Evolutionary conservation across 345 rosid genomes (phyloP), one percentile per base, ranked within the genome.

Genomic region (Aquilaria malaccensis): DNA sequence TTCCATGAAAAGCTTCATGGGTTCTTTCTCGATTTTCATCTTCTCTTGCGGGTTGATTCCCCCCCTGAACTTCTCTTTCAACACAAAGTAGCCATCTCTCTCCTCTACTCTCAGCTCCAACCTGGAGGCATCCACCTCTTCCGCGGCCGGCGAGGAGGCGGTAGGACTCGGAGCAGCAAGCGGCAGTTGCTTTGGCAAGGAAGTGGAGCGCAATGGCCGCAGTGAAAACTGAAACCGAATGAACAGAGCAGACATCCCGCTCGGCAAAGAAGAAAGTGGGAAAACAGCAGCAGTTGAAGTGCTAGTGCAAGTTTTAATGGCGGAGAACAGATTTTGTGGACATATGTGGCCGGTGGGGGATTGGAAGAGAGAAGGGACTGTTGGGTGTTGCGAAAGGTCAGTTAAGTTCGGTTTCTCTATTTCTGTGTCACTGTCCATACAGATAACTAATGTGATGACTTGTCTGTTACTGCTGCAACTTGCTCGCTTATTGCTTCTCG

Each of bases 41-140:
- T 89, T 93, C 79, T 89, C 98, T 56, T 76, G 91, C 29, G 97
- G 97, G 52, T 87, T 93, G 29, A 93, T 83, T 3, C 98, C 95
- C 62, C 71, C 63, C 6, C 97, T 79, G 56, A 87, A 93, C 73
- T 87, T 89, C 79, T 93, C 96, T 77, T 89, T 93, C 74, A 93
- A 79, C 52, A 87, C 80, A 59, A 76, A 89, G 65, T 72, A 93
- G 7, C 96, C 96, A 70, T 84, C 85, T 63, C 49, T 80, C 75
- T 84, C 80, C 63, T 87, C 92, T 61, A 93, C 96, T 62, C 90
- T 81, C 0, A 96, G 92, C 71, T 89, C 96, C 65, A 89, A 72
- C 67, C 97, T 85, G 59, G 32, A 88, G 0, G 72, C 71, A n/a
- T 76, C 95, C 0, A 82, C 79, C 33, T 63, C 70, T 1, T 67